These are phyloP conservation scores for Suillus americanus DNA, from an alignment of 768 basidiomycete genomes.

Conservation along the genomic window DNA sequence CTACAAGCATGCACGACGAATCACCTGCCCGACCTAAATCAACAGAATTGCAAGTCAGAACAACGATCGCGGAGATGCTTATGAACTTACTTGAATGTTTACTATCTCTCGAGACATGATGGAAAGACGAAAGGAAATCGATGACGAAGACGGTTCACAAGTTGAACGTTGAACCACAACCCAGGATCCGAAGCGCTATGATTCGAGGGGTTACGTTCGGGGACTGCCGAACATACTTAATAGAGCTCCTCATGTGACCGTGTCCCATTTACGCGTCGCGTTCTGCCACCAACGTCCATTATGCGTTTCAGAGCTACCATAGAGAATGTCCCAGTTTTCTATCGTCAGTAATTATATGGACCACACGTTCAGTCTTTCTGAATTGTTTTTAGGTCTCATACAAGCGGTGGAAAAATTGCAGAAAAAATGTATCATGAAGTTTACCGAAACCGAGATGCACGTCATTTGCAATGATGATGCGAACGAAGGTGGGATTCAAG, in stretches of 20 bases:
- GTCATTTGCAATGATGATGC: conserved; percentile 82
- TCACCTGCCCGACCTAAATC: conserved; percentile 68
- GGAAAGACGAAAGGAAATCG: conserved; percentile 17
- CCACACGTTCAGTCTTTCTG: conserved; percentile 11
- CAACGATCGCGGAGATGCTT: background rate
- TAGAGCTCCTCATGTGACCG: conserved; percentile 24
- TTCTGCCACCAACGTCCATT: background rate
- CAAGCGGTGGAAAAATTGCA: conserved; percentile 83
- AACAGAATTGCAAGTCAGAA: conserved; percentile 7
- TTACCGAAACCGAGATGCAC: conserved; percentile 70
- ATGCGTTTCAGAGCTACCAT: conserved; percentile 68
- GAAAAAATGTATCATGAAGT: conserved; percentile 81
- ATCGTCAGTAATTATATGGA: conserved; percentile 35
- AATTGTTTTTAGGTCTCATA: conserved; percentile 55
- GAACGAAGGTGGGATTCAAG: conserved; percentile 83
- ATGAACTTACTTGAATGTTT: conserved; percentile 66
- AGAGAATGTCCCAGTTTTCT: conserved; percentile 58
- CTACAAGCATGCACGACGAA: background rate
- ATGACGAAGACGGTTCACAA: conserved; percentile 4
- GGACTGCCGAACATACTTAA: background rate
- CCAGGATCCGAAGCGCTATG: background rate
- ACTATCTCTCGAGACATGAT: conserved; percentile 78
- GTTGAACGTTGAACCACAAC: conserved; percentile 7
- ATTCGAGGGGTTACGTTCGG: background rate
- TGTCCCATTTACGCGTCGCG: conserved; percentile 17